These are phyloP conservation scores for Plasmodium cynomolgi DNA, from an alignment of 169 alveolate species.

Conservation along the genomic window DNA sequence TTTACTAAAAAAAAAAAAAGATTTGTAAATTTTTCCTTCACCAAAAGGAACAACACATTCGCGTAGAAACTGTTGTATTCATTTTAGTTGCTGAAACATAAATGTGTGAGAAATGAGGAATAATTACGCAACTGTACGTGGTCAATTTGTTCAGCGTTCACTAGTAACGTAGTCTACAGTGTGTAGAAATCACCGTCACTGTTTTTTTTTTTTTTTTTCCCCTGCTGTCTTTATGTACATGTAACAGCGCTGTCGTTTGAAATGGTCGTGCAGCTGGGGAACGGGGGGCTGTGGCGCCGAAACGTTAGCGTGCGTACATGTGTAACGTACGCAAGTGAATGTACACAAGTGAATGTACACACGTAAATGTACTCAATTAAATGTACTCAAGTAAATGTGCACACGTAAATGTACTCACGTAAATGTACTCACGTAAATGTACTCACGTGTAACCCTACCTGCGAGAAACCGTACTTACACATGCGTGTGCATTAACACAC, in stretches of 20 bases:
- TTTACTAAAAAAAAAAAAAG: background rate
- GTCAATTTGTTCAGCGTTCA: background rate
- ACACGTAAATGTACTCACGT: background rate
- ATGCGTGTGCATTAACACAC: background rate
- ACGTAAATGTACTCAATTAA: background rate
- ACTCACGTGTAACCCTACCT: background rate
- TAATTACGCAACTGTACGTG: background rate
- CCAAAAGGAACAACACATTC: background rate
- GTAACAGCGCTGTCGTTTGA: background rate
- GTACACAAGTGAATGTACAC: background rate
- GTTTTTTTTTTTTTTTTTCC: background rate
- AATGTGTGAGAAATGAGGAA: background rate
- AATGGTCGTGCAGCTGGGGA: background rate
- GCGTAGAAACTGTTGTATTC: background rate
- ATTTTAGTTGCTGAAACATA: background rate
- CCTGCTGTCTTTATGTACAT: background rate
- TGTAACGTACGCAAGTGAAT: background rate
- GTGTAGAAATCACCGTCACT: constrained; percentile 2
- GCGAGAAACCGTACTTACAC: background rate
- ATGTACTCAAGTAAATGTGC: background rate
- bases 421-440: background rate
- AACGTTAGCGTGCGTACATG: background rate
- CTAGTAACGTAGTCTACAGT: background rate
- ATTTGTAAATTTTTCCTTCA: background rate
- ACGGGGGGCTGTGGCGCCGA: background rate